phyloP scores from a whole-genome alignment of 495 filamentous ascomycete species.

The Chaetomium tenue region DNA sequence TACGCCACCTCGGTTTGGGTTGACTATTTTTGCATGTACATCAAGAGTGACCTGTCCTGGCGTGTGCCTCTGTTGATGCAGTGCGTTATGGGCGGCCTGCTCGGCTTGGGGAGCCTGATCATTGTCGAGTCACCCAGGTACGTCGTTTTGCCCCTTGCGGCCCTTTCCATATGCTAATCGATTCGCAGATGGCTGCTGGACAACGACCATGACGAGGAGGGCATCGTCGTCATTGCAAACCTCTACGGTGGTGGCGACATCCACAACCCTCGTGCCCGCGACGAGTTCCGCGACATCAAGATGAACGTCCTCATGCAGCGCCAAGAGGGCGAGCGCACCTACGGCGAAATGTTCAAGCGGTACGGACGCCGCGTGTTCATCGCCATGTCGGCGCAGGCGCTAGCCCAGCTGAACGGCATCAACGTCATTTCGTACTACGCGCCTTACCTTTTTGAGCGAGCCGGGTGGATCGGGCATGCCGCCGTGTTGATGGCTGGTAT shows the following conservation, averaged over 20 bases:
- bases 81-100: conserved; percentile 84
- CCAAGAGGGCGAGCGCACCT: conserved; percentile 90
- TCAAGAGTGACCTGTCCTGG: conserved; percentile 83
- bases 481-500: conserved; percentile 98
- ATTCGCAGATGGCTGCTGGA: conserved; percentile 75
- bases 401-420: conserved; percentile 96
- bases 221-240: conserved; percentile 96
- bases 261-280: conserved; percentile 82
- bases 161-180: not conserved
- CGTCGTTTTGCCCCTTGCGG: not conserved
- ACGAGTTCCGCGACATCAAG: conserved; percentile 98
- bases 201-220: conserved; percentile 97
- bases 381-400: conserved; percentile 95
- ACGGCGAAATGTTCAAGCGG: conserved; percentile 90
- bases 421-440: conserved; percentile 99
- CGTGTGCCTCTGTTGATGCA: conserved; percentile 88
- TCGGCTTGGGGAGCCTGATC: conserved; percentile 80
- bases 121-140: conserved; percentile 90
- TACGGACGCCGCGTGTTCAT: conserved; percentile 93
- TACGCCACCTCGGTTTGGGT: conserved; percentile 98
- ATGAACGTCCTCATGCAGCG: conserved; percentile 91
- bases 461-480: conserved; percentile 84
- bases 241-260: conserved; percentile 94
- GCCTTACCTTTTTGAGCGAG: conserved; percentile 91
- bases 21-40: conserved; percentile 94